Base-by-base conservation (phyloP, 257 asterid species). In the Primulina eburnea region DNA sequence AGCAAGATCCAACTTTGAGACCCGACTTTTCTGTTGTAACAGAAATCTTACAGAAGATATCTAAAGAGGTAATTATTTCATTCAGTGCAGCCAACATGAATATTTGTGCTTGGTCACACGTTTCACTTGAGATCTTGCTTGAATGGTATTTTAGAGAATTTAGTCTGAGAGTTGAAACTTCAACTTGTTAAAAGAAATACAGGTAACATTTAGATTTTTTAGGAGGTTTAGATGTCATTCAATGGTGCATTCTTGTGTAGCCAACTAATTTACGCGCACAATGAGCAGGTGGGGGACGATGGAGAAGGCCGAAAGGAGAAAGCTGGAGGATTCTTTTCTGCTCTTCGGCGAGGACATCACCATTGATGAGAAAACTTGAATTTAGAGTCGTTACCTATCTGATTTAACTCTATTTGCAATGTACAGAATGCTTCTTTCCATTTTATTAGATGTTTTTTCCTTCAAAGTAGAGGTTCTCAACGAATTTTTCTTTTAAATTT, bases 11-110 rank as follows among this genome's bases (percentile, higher is more conserved):
- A 47, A 72, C 89, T 20, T 62, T 70, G 76, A 89, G 97, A 81
- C 97, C 97, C 0, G 94, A 93, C 82, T 93, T 93, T 59, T 76
- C 92, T 11, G 98, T 87, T 66, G 72, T 93, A 68, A 88, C 82
- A 62, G 96, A 85, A 69, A 79, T 76, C 56, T 75, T 89, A 71
- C 84, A 81, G 80, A 85, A 84, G 75, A 76, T 87, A 55, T 73
- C 83, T 2, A 87, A 90, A 79, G 98, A 90, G 98, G 98, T 93
- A 79, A 43, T 1, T 50, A 29, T 59, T 59, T 17, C 58, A 8
- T 32, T 55, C 32, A 65, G 21, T 68, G 14, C 43, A 58, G 50
- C 50, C 55, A 8, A 65, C 9, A 55, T 55, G 17, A 50, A 17
- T 29, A 18, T 33, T 17, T 16, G 62, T 69, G 52, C 74, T 71